Evolutionary conservation across 2,329 filamentous ascomycete species (phyloP), one percentile per base, ranked within the genome.

Genomic region (Cytospora paraplurivora): DNA sequence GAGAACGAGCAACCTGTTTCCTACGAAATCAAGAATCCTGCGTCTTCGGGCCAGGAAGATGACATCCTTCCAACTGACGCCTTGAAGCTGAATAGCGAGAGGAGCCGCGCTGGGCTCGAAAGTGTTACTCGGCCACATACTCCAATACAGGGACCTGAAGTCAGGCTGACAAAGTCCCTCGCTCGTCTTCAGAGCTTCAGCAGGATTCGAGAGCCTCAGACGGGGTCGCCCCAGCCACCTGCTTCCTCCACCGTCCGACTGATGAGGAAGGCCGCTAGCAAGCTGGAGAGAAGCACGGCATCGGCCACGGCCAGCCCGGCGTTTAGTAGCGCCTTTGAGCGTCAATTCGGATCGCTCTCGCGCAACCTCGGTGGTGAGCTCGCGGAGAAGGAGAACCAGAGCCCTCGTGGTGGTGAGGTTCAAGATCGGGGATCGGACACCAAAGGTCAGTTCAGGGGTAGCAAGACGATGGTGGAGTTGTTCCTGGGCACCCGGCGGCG

Each of bases 391-490:
- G 65, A 67, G 34, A 62, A 63, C 47, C 49, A 59, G 33, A 57
- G 37, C 2, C 57, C 59, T 19, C 50, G 17, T 38, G 55, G 34
- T 1, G 44, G n/a, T 27, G 38, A 44, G 8, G 41, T 6, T 8
- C n/a, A 38, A 7, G 52, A 13, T 12, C 47, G 35, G 11, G 38
- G 37, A 6, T 44, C 41, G 19, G 11, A 33, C 3, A 21, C n/a
- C 19, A 62, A 59, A 37, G n/a, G 50, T 27, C 49, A 56, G 6
- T 21, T 38, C 11, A 37, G 56, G 19, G 56, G 63, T 1, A 55
- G 56, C 34, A 65, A 65, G 41, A 59, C 56, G 19, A 67, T 67
- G 65, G 65, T 65, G 32, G 65, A 67, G 5, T 32, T 62, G 21
- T 65, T 67, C n/a, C 53, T 67, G 6, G 65, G 37, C 53, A 60